phyloP scores from a whole-genome alignment of 352 stramenopile species.

The Globisporangium barbulae region DNA sequence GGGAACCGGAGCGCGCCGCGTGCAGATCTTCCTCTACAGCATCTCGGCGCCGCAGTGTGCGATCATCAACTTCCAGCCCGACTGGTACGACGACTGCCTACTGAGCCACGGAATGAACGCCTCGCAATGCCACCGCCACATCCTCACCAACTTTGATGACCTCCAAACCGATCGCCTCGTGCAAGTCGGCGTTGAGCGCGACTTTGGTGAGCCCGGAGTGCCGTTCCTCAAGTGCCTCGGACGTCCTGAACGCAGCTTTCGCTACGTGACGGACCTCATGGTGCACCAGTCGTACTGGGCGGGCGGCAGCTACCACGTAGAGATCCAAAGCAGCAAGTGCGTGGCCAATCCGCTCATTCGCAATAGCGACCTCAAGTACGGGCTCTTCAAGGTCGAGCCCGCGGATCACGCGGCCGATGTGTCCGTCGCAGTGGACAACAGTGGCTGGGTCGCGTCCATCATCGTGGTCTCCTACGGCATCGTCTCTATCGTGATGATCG shows the following conservation, averaged over 20 bases:
- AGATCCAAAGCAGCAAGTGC: constrained; percentile 26
- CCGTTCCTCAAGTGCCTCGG: constrained; percentile 19
- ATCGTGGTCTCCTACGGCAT: constrained; percentile 19
- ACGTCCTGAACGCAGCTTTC: constrained; percentile 9
- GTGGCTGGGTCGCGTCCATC: constrained; percentile 13
- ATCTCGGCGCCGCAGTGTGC: constrained; percentile 10
- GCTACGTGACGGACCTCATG: constrained; percentile 22
- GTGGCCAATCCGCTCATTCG: constrained; percentile 7
- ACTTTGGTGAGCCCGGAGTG: constrained; percentile 11
- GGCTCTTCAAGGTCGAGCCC: constrained; percentile 14
- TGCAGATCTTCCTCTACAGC: constrained; percentile 12
- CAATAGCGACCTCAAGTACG: constrained; percentile 1
- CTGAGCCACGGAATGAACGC: constrained; percentile 6
- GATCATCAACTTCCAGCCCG: constrained; percentile 18
- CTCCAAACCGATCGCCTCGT: constrained; percentile 6
- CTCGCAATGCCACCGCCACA: constrained; percentile 15
- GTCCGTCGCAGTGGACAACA: constrained; percentile 11
- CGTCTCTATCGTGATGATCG: constrained; percentile 24
- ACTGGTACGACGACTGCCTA: constrained; percentile 13
- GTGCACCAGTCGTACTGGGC: constrained; percentile 21
- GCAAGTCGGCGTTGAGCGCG: constrained; percentile 6
- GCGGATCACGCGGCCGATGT: constrained; percentile 14
- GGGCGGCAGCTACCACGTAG: constrained; percentile 20
- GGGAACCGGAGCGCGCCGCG: constrained; percentile 23
- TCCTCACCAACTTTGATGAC: constrained; percentile 24